These are phyloP conservation scores for Ophiostoma tasmaniense DNA, from an alignment of 2,329 filamentous ascomycete species.

Conservation along the genomic window DNA sequence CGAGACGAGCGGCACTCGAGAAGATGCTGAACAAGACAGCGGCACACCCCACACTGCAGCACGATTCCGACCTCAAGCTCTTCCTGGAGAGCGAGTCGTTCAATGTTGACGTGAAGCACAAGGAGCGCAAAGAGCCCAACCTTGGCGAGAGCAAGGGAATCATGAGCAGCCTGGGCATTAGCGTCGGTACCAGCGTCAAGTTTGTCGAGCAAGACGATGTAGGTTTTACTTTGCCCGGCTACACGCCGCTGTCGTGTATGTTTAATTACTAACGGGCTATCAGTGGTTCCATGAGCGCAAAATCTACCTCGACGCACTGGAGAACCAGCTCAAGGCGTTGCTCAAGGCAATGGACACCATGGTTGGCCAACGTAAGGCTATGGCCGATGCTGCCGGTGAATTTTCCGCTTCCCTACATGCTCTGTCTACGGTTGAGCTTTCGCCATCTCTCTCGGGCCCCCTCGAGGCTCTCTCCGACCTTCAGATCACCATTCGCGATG, in stretches of 20 bases:
- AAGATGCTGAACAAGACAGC: slow-evolving; percentile 98
- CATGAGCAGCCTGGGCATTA: slow-evolving; percentile 75
- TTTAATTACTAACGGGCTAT: neutral
- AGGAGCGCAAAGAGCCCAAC: slow-evolving; percentile 81
- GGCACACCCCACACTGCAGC: slow-evolving; percentile 78
- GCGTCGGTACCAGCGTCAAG: slow-evolving; percentile 72
- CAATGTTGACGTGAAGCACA: slow-evolving; percentile 95
- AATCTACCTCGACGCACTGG: slow-evolving; percentile 87
- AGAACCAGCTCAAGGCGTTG: slow-evolving; percentile 81
- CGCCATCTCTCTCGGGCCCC: slow-evolving; percentile 76
- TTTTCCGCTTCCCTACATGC: slow-evolving; percentile 91
- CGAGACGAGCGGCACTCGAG: slow-evolving; percentile 79
- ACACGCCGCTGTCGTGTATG: neutral
- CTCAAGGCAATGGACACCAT: slow-evolving; percentile 93
- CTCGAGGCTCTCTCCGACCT: slow-evolving; percentile 87
- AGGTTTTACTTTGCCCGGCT: slow-evolving; percentile 30
- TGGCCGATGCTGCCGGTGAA: slow-evolving; percentile 87
- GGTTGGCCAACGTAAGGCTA: slow-evolving; percentile 81
- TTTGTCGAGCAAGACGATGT: slow-evolving; percentile 98
- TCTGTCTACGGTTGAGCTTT: slow-evolving; percentile 85
- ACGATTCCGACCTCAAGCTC: slow-evolving; percentile 88
- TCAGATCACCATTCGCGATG: slow-evolving; percentile 84
- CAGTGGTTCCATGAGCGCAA: slow-evolving; percentile 97
- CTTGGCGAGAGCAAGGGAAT: slow-evolving; percentile 88
- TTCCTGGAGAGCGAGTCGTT: slow-evolving; percentile 96